Conservation (phyloP, 176 grass and related monocot genomes). For the Carex scoparia region DNA sequence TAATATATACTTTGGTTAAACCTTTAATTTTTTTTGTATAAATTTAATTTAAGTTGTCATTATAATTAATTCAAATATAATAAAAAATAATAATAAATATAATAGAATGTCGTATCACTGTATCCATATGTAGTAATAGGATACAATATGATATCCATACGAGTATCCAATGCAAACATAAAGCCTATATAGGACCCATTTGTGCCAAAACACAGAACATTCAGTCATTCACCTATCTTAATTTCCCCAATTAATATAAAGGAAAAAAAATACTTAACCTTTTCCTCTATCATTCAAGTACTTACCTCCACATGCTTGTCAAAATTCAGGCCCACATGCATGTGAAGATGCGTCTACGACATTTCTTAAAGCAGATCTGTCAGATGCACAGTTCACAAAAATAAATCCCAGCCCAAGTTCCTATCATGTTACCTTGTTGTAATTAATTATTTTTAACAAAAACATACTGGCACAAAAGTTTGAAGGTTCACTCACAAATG, state of each 20-base stretch:
- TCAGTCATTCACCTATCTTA: background rate
- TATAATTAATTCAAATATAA: too few species aligned
- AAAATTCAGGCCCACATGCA: background rate
- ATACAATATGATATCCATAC: too few species aligned
- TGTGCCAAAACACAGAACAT: background rate
- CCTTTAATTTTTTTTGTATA: too few species aligned
- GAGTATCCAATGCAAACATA: too few species aligned
- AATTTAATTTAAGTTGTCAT: too few species aligned
- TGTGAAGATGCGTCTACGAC: background rate
- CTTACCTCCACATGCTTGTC: background rate
- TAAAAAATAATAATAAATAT: too few species aligned
- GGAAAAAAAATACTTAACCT: background rate
- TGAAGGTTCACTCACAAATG: background rate
- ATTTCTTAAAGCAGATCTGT: constrained; percentile 6
- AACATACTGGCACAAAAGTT: background rate
- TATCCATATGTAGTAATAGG: too few species aligned
- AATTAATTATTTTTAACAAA: background rate
- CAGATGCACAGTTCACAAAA: background rate
- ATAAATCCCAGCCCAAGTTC: background rate
- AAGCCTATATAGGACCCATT: too few species aligned
- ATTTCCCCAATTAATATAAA: background rate
- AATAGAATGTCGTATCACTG: too few species aligned
- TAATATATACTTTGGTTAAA: too few species aligned
- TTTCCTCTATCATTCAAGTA: background rate
- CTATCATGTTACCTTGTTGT: constrained; percentile 5